Base-by-base conservation (phyloP, 192 early-diverging fungal species). In the Coemansia brasiliensis region DNA sequence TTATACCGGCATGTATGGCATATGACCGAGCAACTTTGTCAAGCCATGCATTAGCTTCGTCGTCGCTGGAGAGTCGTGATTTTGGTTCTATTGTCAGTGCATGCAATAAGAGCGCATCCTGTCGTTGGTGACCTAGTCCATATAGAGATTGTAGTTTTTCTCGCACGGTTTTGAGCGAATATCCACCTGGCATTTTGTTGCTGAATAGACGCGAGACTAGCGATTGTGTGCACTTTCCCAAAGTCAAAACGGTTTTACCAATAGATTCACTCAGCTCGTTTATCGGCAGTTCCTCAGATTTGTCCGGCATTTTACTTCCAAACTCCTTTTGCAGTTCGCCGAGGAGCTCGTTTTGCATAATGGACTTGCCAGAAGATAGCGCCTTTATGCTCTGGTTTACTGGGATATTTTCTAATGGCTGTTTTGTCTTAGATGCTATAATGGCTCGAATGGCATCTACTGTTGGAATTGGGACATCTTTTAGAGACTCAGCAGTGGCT, bases 311-410 rank as follows among this genome's bases (percentile, higher is more conserved):
- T 50, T 80, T 84, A 48, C 79, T 83, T 58, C 86, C 86, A 82
- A 98, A 94, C 73, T 98, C 95, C 61, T 92, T 94, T 53, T 89
- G 90, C 40, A 98, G 76, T 67, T 95, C 94, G 72, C 94, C 95
- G 46, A 98, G 80, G 37, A 98, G 92, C 61, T 98, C 95, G 82
- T 98, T 98, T 67, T 97, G 94, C n/a, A 97, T 83, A 40, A 92
- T 97, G 5, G 90, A 93, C 71, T 98, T 98, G 61, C 95, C 95
- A 26, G 86, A 90, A 41, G 94, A 89, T 32, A 95, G 84, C 39
- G 91, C 87, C 82, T 97, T 80, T 32, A 80, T 74, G 48, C 85
- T 84, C 77, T 92, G 94, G 52, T 71, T 57, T 25, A 85, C 64
- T 18, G 91, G 84, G 41, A 95, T 69, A 17, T 90, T 87, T 18